Percentiles rank a stretch among this genome's conserved stretches.
phyloP scores from a whole-genome alignment of 768 basidiomycete species.

The Fistulinella prunicolor region DNA sequence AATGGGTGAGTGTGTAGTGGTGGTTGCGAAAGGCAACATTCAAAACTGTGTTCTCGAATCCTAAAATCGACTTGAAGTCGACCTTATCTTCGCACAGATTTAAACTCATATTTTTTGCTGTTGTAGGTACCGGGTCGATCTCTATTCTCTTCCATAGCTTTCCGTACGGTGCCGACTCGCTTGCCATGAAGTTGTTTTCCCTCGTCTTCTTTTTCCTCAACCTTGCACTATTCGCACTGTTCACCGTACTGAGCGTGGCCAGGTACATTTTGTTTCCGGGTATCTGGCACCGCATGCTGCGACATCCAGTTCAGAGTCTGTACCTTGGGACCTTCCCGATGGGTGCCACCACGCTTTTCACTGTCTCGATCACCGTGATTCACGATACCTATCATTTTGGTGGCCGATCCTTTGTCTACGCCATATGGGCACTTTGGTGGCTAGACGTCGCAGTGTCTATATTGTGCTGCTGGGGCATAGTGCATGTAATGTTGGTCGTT shows the following conservation, averaged over 20 bases:
- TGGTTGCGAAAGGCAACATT: neutral
- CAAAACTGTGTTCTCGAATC: neutral
- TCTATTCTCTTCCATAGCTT: conserved; percentile 55
- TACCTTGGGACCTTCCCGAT: conserved; percentile 53
- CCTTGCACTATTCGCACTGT: conserved; percentile 49
- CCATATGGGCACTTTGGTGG: conserved; percentile 71
- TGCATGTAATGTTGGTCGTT: conserved; percentile 62
- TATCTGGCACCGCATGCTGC: conserved; percentile 47
- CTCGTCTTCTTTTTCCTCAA: conserved; percentile 60
- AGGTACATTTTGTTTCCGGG: conserved; percentile 56
- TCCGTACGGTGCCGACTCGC: conserved; percentile 48
- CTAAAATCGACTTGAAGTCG: neutral
- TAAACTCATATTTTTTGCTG: neutral
- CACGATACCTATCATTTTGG: conserved; percentile 45
- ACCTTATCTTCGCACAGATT: neutral
- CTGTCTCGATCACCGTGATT: conserved; percentile 45
- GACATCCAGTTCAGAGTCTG: conserved; percentile 49
- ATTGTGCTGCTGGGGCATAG: conserved; percentile 55
- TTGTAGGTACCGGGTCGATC: conserved; percentile 47
- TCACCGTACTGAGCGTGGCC: conserved; percentile 42
- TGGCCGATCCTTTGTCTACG: conserved; percentile 49
- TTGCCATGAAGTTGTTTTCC: conserved; percentile 40
- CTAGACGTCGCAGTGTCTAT: conserved; percentile 54
- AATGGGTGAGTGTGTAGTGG: conserved; percentile 43
- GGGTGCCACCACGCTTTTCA: conserved; percentile 59